Evolutionary conservation across 2,329 filamentous ascomycete genomes (phyloP).

Genomic region (Dactylellina sp.): DNA sequence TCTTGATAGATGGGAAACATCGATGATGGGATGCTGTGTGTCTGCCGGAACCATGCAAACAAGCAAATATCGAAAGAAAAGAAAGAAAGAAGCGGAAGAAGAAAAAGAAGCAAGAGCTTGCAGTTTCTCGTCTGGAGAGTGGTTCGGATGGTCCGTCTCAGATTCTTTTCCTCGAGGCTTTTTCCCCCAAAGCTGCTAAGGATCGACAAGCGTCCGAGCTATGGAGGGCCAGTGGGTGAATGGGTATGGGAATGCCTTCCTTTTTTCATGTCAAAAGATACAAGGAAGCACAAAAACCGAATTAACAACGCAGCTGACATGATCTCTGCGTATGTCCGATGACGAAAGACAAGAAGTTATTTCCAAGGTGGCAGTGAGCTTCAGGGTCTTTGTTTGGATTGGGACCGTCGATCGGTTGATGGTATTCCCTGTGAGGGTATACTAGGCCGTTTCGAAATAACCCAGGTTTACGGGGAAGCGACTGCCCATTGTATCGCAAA

Average conservation of each 20-base stretch:
- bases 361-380: slow-evolving; percentile 56
- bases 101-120: slow-evolving; percentile 18
- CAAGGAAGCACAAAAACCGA: slow-evolving; percentile 28
- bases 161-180: slow-evolving; percentile 55
- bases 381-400: slow-evolving; percentile 57
- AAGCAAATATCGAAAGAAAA: slow-evolving; percentile 36
- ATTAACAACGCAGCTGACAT: slow-evolving; percentile 49
- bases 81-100: slow-evolving; percentile 12
- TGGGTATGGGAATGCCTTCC: slow-evolving; percentile 44
- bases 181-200: slow-evolving; percentile 49
- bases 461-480: slow-evolving; percentile 40
- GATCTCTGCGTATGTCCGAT: slow-evolving; percentile 34
- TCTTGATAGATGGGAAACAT: slow-evolving; percentile 49
- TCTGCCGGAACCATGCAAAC: slow-evolving; percentile 24
- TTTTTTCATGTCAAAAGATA: slow-evolving; percentile 41
- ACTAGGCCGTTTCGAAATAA: slow-evolving; percentile 51
- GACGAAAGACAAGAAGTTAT: slow-evolving; percentile 55
- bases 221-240: slow-evolving; percentile 49
- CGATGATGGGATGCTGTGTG: slow-evolving; percentile 34
- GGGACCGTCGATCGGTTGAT: slow-evolving; percentile 52
- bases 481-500: slow-evolving; percentile 37
- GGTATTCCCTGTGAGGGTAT: slow-evolving; percentile 39
- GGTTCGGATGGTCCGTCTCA: slow-evolving; percentile 56
- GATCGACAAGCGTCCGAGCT: slow-evolving; percentile 56
- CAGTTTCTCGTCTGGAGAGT: slow-evolving; percentile 37